phyloP scores from a whole-genome alignment of 2,329 filamentous ascomycete genomes.

The Aspergillus viridinutans region DNA sequence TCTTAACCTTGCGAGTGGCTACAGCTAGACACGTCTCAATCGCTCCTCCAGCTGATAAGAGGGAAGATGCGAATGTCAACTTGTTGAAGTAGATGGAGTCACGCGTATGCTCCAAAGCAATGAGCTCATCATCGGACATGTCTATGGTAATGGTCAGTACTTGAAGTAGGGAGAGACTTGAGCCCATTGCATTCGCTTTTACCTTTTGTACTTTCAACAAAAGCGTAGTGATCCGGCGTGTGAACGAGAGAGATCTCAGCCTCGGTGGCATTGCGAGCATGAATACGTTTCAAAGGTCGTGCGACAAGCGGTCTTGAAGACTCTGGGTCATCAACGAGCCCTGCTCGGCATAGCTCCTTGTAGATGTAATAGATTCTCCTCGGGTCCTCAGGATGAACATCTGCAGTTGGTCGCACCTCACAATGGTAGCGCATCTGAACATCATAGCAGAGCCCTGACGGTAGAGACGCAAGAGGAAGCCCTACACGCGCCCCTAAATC shows the following conservation, averaged over 20 bases:
- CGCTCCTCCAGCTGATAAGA: constrained; percentile 83
- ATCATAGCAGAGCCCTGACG: constrained; percentile 83
- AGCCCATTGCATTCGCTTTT: constrained; percentile 14
- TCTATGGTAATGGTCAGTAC: constrained; percentile 32
- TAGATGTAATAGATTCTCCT: constrained; percentile 90
- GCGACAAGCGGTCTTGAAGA: constrained; percentile 46
- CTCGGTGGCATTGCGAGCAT: constrained; percentile 69
- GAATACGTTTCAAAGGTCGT: constrained; percentile 64
- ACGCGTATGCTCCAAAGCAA: constrained; percentile 62
- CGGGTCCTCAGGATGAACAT: constrained; percentile 92
- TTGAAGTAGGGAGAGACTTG: not conserved
- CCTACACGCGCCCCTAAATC: constrained; percentile 36
- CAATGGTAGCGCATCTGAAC: constrained; percentile 93
- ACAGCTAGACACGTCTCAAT: constrained; percentile 97
- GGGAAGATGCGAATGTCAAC: constrained; percentile 73
- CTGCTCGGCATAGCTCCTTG: constrained; percentile 76
- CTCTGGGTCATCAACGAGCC: constrained; percentile 65
- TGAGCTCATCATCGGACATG: constrained; percentile 58
- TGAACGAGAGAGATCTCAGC: constrained; percentile 81
- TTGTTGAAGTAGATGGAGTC: constrained; percentile 81
- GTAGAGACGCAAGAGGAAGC: constrained; percentile 49
- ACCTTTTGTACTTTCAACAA: constrained; percentile 61
- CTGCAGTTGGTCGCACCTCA: constrained; percentile 64
- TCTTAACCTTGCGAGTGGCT: constrained; percentile 76
- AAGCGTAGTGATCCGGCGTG: constrained; percentile 69